A percentile compares a stretch with the other conserved stretches of the same genome.
Evolutionary conservation across 495 filamentous ascomycete species (phyloP).

Genomic region (Podospora bellae-mahoneyi): DNA sequence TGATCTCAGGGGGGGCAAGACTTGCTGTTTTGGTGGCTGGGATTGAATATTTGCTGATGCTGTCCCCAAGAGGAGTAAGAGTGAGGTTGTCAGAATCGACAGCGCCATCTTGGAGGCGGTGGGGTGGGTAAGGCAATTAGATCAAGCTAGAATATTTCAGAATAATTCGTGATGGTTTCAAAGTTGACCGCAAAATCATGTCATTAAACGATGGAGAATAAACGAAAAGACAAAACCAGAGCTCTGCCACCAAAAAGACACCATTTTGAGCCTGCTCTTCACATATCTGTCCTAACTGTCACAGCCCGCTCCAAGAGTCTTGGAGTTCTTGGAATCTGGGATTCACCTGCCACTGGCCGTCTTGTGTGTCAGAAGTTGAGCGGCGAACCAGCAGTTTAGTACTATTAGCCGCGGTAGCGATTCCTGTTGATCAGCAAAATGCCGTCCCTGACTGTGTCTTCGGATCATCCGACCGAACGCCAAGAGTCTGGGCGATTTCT

Average conservation of each 20-base stretch:
- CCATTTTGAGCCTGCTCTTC: not conserved
- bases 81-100: not conserved
- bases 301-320: not conserved
- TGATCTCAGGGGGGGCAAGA: not conserved
- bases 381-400: not conserved
- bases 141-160: not conserved
- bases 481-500: not conserved
- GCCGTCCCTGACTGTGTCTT: not conserved
- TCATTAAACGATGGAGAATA: not conserved
- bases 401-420: not conserved
- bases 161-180: not conserved
- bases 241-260: not conserved
- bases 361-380: not conserved
- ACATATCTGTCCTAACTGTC: not conserved
- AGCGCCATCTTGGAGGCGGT: not conserved
- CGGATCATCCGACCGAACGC: not conserved
- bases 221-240: not conserved
- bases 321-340: not conserved
- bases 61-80: not conserved
- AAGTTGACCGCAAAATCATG: not conserved
- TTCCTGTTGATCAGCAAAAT: not conserved
- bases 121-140: not conserved
- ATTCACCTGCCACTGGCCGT: not conserved
- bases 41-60: conserved; percentile 2
- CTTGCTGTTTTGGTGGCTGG: not conserved